phyloP scores from a whole-genome alignment of 2,329 filamentous ascomycete species.

The Cryphonectria naterciae region DNA sequence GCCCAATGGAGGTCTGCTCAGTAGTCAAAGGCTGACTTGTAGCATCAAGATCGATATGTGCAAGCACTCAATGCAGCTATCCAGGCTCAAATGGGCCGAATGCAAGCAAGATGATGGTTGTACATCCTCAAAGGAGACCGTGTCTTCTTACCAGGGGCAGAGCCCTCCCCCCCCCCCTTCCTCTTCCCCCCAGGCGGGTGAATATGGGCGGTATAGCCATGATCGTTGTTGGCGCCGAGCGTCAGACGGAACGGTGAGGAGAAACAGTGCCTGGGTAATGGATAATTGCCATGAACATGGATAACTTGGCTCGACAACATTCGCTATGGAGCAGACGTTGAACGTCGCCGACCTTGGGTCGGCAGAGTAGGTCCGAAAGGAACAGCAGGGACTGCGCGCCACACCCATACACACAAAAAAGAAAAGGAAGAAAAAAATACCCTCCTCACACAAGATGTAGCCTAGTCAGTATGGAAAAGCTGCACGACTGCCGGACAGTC shows the following conservation, averaged over 20 bases:
- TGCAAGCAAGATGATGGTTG: constrained; percentile 15
- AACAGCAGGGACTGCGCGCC: constrained; percentile 1
- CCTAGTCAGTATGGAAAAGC: neutral
- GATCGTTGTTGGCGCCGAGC: neutral
- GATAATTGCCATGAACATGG: neutral
- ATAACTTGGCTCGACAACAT: neutral
- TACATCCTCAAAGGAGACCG: neutral
- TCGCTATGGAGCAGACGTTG: neutral
- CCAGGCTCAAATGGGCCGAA: constrained; percentile 17
- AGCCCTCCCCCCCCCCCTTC: neutral
- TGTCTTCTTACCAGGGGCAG: neutral
- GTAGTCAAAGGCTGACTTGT: neutral
- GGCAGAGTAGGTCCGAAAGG: neutral
- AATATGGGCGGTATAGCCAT: neutral
- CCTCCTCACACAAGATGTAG: neutral
- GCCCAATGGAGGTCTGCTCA: neutral
- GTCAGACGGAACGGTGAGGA: neutral
- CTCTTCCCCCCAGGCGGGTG: neutral
- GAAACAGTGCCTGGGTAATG: neutral
- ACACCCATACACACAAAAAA: neutral
- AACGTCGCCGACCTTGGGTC: neutral
- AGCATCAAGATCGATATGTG: constrained; percentile 23
- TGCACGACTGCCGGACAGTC: constrained; percentile 3
- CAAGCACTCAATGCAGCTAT: constrained; percentile 26
- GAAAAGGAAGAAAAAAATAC: neutral